A percentile compares a stretch with the other conserved stretches of the same genome.
phyloP scores from a whole-genome alignment of 306 rosid genomes.

The Prunus salicina region DNA sequence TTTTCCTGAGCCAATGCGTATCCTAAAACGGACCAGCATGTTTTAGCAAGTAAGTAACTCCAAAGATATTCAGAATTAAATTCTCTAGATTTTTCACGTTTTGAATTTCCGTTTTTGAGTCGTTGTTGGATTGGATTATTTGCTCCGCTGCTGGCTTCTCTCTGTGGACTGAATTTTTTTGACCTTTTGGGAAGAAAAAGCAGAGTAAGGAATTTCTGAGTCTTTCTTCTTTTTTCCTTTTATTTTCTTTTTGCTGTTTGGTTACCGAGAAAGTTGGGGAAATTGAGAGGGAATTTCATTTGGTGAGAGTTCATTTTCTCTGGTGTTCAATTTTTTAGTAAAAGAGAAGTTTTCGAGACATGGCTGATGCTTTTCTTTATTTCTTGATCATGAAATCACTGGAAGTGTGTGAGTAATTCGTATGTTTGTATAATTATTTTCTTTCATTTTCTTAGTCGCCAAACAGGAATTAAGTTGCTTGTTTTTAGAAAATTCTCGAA shows the following conservation, averaged over 20 bases:
- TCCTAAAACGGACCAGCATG: conserved; percentile 8
- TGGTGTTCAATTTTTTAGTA: neutral
- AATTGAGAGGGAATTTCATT: neutral
- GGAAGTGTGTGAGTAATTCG: neutral
- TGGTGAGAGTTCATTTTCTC: neutral
- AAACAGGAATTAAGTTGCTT: neutral
- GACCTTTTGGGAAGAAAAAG: conserved; percentile 38
- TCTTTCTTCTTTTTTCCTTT: conserved; percentile 3
- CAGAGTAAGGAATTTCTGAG: conserved; percentile 22
- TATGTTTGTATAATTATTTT: neutral
- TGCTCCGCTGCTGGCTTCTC: neutral
- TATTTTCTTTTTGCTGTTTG: conserved; percentile 20
- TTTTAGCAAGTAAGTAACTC: conserved; percentile 33
- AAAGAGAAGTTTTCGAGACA: neutral
- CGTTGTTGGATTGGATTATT: neutral
- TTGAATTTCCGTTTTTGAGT: conserved; percentile 5
- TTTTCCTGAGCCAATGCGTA: neutral
- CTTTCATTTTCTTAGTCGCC: neutral
- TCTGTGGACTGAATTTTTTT: neutral
- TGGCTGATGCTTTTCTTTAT: neutral
- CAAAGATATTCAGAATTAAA: conserved; percentile 5
- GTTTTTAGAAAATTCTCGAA: neutral
- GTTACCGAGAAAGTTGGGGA: conserved; percentile 26
- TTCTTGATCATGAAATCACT: neutral
- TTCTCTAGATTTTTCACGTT: neutral